Conservation (phyloP, 306 rosid species). For the Quercus ilex region DNA sequence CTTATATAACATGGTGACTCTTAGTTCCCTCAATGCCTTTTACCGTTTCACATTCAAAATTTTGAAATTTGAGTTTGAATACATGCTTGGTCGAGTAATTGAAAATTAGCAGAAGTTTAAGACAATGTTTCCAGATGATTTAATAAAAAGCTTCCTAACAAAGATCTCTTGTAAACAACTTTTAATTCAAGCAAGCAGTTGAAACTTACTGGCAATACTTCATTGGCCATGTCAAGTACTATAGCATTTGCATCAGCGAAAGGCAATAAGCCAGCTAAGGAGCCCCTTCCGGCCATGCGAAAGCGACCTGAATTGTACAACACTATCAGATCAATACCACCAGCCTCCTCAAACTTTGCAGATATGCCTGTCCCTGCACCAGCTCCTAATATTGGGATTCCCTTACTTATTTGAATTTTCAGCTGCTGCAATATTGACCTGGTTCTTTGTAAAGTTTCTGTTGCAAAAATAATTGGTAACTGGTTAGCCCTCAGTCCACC, state of each 20-base stretch:
- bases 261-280: conserved; percentile 87
- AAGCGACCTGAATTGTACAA: conserved; percentile 93
- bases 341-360: conserved; percentile 96
- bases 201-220: conserved; percentile 80
- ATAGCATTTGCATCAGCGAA: conserved; percentile 94
- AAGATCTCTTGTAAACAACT: background rate
- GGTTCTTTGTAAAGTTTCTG: conserved; percentile 81
- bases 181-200: conserved; percentile 21
- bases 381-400: conserved; percentile 79
- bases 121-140: background rate
- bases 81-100: background rate
- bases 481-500: conserved; percentile 2
- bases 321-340: conserved; percentile 86
- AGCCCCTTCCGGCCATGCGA: conserved; percentile 97
- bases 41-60: background rate
- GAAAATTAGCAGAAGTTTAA: background rate
- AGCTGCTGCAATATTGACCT: conserved; percentile 61
- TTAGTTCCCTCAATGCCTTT: background rate
- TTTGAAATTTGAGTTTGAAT: background rate
- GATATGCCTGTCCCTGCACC: conserved; percentile 98
- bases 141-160: background rate
- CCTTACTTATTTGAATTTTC: conserved; percentile 57
- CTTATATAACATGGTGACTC: background rate
- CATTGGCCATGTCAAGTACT: conserved; percentile 93
- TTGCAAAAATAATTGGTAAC: conserved; percentile 18